Evolutionary conservation across 805 yeast genomes (phyloP).

Genomic region (Sugiyamaella mastotermitis): DNA sequence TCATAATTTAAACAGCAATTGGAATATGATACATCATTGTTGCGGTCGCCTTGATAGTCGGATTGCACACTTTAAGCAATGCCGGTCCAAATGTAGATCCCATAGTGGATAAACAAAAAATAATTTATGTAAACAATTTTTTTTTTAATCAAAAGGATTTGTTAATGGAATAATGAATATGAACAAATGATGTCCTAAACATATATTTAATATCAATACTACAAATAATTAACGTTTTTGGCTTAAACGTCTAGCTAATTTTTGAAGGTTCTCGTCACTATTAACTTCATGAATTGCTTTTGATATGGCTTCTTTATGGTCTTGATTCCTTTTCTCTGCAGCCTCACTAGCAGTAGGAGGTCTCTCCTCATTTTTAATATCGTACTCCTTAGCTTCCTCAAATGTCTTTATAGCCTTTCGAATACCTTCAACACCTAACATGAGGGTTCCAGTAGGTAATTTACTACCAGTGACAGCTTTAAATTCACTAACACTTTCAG

Average conservation of each 20-base stretch:
- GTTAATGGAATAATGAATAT: neutral
- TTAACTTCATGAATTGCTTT: constrained; percentile 25
- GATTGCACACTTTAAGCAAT: neutral
- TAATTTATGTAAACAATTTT: neutral
- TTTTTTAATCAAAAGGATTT: neutral
- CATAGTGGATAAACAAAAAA: neutral
- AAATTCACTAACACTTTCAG: constrained; percentile 77
- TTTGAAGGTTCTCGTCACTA: constrained; percentile 21
- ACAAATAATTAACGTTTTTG: neutral
- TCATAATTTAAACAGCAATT: no score
- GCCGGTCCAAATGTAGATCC: neutral
- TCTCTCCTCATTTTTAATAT: constrained; percentile 74
- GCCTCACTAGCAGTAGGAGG: constrained; percentile 73
- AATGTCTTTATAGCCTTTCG: constrained; percentile 62
- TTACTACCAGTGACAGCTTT: constrained; percentile 68
- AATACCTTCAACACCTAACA: constrained; percentile 79
- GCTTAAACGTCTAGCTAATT: constrained; percentile 23
- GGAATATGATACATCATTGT: no score
- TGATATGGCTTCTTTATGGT: constrained; percentile 33
- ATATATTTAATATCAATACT: neutral
- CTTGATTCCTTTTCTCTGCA: constrained; percentile 38
- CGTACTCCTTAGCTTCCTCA: constrained; percentile 78
- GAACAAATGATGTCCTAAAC: neutral
- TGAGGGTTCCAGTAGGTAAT: constrained; percentile 78
- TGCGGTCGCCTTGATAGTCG: no score